Percentiles rank a stretch among this genome's conserved stretches.
phyloP scores from a whole-genome alignment of 345 rosid genomes.

The Turritis glabra region DNA sequence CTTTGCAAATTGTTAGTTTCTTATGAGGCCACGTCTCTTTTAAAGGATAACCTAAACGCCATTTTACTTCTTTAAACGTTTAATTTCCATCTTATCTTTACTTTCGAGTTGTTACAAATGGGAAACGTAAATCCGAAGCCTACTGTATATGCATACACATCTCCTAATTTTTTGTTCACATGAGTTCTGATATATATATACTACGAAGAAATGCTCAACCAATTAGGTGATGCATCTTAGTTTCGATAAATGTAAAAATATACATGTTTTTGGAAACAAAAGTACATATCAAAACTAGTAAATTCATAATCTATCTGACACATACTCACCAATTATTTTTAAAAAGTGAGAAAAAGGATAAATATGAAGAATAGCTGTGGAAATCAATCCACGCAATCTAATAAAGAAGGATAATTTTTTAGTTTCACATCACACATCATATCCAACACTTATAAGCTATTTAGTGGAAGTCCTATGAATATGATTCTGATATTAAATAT shows the following conservation, averaged over 20 bases:
- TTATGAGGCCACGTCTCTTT: neutral
- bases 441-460: slow-evolving; percentile 22
- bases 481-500: slow-evolving; percentile 1
- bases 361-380: too few species aligned
- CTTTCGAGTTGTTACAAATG: neutral
- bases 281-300: neutral
- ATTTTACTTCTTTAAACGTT: neutral
- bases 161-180: neutral
- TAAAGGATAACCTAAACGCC: neutral
- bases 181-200: neutral
- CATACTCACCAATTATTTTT: neutral
- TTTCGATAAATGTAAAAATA: neutral
- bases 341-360: neutral
- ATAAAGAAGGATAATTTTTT: neutral
- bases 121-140: neutral
- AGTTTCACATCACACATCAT: slow-evolving; percentile 37
- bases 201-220: neutral
- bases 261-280: neutral
- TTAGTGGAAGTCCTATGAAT: slow-evolving; percentile 36
- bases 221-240: neutral
- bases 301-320: neutral
- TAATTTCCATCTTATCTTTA: neutral
- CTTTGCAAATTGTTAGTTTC: slow-evolving; percentile 5
- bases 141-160: neutral
- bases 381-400: too few species aligned